These are phyloP conservation scores for Daldinia bambusicola DNA, from an alignment of 495 filamentous ascomycete species.

Conservation along the genomic window DNA sequence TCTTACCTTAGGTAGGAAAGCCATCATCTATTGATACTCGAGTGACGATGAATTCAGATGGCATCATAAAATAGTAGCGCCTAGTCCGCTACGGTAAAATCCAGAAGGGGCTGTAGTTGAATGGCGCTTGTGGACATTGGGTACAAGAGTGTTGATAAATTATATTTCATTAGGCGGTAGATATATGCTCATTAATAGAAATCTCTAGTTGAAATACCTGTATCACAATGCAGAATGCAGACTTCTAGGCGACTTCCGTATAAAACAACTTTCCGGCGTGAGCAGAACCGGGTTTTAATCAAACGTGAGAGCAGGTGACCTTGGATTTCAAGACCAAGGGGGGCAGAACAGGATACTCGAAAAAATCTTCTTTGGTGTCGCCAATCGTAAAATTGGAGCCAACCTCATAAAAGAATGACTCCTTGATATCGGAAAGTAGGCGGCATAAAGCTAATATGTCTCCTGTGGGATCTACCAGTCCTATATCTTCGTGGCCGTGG, in stretches of 20 bases:
- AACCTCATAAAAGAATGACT: constrained; percentile 54
- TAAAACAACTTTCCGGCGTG: background rate
- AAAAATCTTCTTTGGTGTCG: constrained; percentile 37
- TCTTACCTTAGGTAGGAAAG: background rate
- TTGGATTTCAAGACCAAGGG: constrained; percentile 46
- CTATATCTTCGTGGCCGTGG: constrained; percentile 43
- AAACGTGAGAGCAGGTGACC: constrained; percentile 20
- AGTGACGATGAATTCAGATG: background rate
- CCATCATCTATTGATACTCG: background rate
- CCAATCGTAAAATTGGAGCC: constrained; percentile 40
- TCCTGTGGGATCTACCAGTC: constrained; percentile 52
- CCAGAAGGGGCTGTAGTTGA: background rate
- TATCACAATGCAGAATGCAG: constrained; percentile 18
- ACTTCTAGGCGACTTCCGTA: constrained; percentile 20
- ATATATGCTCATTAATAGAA: background rate
- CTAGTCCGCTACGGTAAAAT: background rate
- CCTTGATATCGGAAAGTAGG: constrained; percentile 55
- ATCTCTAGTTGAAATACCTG: background rate
- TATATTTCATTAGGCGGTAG: background rate
- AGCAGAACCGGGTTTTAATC: background rate
- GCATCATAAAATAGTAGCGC: background rate
- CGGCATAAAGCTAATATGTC: constrained; percentile 46
- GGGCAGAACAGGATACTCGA: constrained; percentile 41
- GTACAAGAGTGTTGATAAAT: constrained; percentile 4
- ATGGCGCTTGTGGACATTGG: background rate